Conservation (phyloP, 164 flowering plant species). For the Echeveria elegans region DNA sequence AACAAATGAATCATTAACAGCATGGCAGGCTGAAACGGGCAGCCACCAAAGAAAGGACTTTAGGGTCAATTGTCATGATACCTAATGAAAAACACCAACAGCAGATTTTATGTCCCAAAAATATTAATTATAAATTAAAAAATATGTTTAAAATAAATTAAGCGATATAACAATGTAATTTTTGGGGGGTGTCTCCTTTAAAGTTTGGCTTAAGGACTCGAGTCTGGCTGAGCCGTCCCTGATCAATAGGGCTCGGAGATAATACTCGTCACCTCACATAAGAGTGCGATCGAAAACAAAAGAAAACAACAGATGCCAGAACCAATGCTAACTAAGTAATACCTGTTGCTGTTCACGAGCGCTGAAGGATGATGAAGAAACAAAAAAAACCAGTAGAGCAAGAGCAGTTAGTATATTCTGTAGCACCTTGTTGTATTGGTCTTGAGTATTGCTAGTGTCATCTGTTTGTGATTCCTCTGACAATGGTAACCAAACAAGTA, state of each 20-base stretch:
- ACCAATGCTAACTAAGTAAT: neutral
- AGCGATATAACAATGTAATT: too few species aligned
- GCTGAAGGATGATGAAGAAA: conserved; percentile 9
- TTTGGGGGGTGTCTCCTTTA: neutral
- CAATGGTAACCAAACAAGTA: neutral
- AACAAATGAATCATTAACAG: neutral
- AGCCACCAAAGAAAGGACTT: neutral
- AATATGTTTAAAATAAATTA: too few species aligned
- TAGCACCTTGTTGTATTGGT: neutral
- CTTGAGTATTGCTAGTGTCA: conserved; percentile 9
- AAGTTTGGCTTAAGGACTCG: neutral
- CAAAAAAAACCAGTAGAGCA: conserved; percentile 1
- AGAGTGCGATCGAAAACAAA: neutral
- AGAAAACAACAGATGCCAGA: neutral
- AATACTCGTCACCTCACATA: neutral
- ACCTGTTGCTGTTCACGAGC: conserved; percentile 12
- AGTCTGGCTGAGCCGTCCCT: neutral
- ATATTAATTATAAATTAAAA: too few species aligned
- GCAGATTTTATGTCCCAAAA: too few species aligned
- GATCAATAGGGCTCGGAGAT: neutral
- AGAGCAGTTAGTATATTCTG: conserved; percentile 10
- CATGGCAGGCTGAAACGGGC: neutral
- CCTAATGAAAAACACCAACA: too few species aligned
- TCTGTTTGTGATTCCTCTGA: conserved; percentile 11
- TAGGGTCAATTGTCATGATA: neutral